Evolutionary conservation across 2,329 filamentous ascomycete species (phyloP).

Genomic region (Spiromastix sp.): DNA sequence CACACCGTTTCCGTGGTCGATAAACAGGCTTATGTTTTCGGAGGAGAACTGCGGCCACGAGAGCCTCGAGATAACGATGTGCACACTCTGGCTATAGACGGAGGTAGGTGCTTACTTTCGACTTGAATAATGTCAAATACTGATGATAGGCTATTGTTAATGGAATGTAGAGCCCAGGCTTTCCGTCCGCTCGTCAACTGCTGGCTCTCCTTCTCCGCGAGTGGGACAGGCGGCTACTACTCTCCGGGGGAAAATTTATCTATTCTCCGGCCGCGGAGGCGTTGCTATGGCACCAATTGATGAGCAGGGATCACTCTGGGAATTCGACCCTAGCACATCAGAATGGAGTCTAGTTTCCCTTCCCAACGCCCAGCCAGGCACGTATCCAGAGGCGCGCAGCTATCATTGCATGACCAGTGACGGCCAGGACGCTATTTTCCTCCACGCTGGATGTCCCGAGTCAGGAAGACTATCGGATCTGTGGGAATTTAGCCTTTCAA

Average conservation of each 20-base stretch:
- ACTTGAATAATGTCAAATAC: too few species aligned
- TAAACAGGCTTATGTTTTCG: too few species aligned
- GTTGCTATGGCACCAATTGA: conserved; percentile 59
- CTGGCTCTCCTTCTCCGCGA: conserved; percentile 49
- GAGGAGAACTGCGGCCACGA: too few species aligned
- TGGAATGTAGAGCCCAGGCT: too few species aligned
- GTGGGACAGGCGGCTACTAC: conserved; percentile 63
- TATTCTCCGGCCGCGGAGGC: conserved; percentile 72
- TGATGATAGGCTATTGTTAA: too few species aligned
- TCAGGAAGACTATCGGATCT: conserved; percentile 63
- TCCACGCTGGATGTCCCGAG: conserved; percentile 77
- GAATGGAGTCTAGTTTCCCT: conserved; percentile 59
- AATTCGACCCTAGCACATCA: conserved; percentile 55
- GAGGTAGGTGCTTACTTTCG: too few species aligned
- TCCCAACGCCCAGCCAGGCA: conserved; percentile 25
- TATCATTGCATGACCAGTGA: conserved; percentile 55
- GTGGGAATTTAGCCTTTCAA: conserved; percentile 65
- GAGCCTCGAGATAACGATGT: too few species aligned
- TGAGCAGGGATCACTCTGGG: conserved; percentile 66
- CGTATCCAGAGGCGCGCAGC: conserved; percentile 55
- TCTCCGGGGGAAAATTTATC: conserved; percentile 60
- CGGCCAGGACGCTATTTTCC: conserved; percentile 63
- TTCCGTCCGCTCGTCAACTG: conserved; percentile 9
- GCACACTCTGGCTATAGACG: too few species aligned
- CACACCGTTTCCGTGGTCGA: too few species aligned